Percentiles rank a stretch among this genome's conserved stretches.
Conservation (phyloP, 2,329 filamentous ascomycete species). For the Nigrospora oryzae region DNA sequence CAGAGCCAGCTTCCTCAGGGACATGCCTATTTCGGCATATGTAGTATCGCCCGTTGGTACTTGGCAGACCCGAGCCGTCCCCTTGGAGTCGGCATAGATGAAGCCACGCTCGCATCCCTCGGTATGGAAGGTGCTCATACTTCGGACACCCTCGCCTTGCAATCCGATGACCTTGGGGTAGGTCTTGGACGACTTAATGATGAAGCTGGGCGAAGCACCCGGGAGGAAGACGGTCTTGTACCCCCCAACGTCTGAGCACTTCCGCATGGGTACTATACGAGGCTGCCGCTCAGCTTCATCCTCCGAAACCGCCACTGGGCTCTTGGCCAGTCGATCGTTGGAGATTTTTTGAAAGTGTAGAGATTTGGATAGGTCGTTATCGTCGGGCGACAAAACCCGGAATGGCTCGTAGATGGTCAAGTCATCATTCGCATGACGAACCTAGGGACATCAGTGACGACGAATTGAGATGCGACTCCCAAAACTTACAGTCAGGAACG, state of each 20-base stretch:
- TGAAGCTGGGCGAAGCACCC: conserved; percentile 69
- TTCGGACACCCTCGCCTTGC: conserved; percentile 58
- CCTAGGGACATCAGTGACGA: conserved; percentile 31
- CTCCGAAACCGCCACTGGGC: conserved; percentile 37
- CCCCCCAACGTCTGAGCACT: conserved; percentile 59
- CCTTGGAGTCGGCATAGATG: conserved; percentile 67
- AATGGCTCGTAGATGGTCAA: conserved; percentile 83
- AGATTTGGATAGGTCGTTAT: conserved; percentile 39
- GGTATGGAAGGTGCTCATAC: conserved; percentile 70
- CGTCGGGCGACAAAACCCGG: conserved; percentile 31
- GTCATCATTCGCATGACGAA: conserved; percentile 74
- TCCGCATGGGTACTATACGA: conserved; percentile 44
- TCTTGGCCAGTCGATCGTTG: conserved; percentile 59
- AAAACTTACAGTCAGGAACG: conserved; percentile 69
- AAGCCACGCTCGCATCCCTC: conserved; percentile 74
- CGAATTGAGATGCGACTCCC: not conserved
- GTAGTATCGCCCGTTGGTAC: conserved; percentile 54
- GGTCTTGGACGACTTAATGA: conserved; percentile 75
- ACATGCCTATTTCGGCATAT: conserved; percentile 68
- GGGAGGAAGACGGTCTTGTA: conserved; percentile 78
- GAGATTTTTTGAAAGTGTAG: conserved; percentile 70
- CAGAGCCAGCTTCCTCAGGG: conserved; percentile 63
- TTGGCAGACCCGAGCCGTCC: conserved; percentile 66
- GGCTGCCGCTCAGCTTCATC: conserved; percentile 38
- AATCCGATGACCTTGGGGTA: conserved; percentile 67